These are phyloP conservation scores for Boletus pseudo-olivaceus DNA, from an alignment of 768 basidiomycete genomes.

Conservation along the genomic window DNA sequence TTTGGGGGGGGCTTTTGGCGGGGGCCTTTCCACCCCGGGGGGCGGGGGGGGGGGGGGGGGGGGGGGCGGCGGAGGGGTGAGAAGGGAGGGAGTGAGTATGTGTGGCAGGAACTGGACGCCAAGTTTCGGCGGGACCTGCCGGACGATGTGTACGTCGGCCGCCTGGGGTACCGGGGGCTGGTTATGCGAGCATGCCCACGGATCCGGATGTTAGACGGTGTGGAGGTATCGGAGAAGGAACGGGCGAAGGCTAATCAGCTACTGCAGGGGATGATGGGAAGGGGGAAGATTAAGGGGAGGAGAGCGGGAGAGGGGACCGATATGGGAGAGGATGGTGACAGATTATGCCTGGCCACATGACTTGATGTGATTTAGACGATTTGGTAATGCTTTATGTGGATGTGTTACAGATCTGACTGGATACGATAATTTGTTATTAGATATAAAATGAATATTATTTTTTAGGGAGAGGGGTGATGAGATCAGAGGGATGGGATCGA, in stretches of 20 bases:
- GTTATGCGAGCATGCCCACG: slow-evolving; percentile 72
- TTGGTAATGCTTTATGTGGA: background rate
- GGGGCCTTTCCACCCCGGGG: no score
- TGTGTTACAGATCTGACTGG: slow-evolving; percentile 12
- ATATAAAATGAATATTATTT: slow-evolving; percentile 12
- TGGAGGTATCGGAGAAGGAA: slow-evolving; percentile 81
- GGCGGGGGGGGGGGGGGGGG: no score
- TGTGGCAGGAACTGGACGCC: slow-evolving; percentile 76
- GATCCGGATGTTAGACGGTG: slow-evolving; percentile 79
- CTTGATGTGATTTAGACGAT: slow-evolving; percentile 15
- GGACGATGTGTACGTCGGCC: slow-evolving; percentile 80
- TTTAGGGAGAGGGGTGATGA: background rate
- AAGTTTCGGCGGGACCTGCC: slow-evolving; percentile 90
- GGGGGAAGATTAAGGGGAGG: slow-evolving; percentile 35
- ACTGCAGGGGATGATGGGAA: slow-evolving; percentile 51
- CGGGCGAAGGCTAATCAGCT: slow-evolving; percentile 74
- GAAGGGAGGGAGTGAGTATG: slow-evolving; percentile 24
- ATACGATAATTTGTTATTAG: slow-evolving; percentile 3
- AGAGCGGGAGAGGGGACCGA: slow-evolving; percentile 14
- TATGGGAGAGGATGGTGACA: slow-evolving; percentile 22
- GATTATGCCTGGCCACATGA: slow-evolving; percentile 32
- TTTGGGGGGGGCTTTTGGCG: no score
- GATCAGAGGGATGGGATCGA: slow-evolving; percentile 3
- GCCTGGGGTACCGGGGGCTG: slow-evolving; percentile 86
- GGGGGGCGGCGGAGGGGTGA: no score